Base-by-base conservation (phyloP, 2,329 filamentous ascomycete species). In the Furcasterigmium furcatum region DNA sequence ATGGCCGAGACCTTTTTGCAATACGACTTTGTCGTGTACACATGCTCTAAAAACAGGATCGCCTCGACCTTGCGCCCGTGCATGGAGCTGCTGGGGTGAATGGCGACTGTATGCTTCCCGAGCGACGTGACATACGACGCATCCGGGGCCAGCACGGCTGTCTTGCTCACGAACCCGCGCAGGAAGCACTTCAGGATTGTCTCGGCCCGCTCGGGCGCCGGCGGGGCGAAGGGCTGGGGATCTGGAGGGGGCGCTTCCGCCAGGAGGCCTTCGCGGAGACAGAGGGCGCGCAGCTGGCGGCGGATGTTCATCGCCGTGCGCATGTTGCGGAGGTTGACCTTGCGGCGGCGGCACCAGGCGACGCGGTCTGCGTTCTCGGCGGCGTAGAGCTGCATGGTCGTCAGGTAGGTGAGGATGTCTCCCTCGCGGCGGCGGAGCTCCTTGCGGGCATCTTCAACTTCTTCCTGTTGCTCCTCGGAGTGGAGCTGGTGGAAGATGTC, bases 11-110 rank as follows among this genome's bases (percentile, higher is more conserved):
- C 81, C 60, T 81, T 84, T 59, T 84, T 84, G 0, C 77, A 82
- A 48, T 85, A 85, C 55, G 79, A 85, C 64, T 82, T 84, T 44
- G 75, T 75, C 1, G 82, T 86, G 54, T 78, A 85, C 0, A 85
- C 80, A 52, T 85, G 78, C 52, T 86, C 82, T 9, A 85, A 59
- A 50, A 84, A 86, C 80, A 86, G 82, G 57, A 86, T 83, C 4
- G 80, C 81, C 61, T 84, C 81, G 56, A 73, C 75, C 62, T 84
- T 84, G 55, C 76, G 72, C 0, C 82, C 80, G 51, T 83, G 79
- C 40, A 85, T 54, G 0, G 82, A 77, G 52, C 82, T 85, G 0
- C 79, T 73, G 0, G 82, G 82, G 53, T 86, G 82, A 16, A 85
- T 77, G 0, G 77, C 71, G 9, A 86, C 79, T 2, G 73, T 66